These are phyloP conservation scores for Neofusicoccum kwambonambiense DNA, from an alignment of 2,329 filamentous ascomycete genomes.

Conservation along the genomic window DNA sequence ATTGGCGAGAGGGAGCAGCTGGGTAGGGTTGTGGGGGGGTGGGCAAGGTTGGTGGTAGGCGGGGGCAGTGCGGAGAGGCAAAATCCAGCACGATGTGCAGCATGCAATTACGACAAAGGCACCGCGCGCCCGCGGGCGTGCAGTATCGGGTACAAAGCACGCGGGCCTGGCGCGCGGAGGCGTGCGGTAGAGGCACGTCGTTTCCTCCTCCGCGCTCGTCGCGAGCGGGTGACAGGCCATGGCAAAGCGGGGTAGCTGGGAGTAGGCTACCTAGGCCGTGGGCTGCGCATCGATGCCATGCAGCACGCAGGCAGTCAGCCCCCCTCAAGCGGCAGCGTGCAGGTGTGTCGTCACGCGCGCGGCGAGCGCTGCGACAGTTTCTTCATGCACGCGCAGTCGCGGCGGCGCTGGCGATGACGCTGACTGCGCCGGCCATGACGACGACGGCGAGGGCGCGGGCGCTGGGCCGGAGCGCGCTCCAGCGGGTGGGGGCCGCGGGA, in stretches of 20 bases:
- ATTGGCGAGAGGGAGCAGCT: background rate
- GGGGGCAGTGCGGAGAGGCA: conserved; percentile 13
- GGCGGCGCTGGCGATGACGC: background rate
- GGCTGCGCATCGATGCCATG: conserved; percentile 11
- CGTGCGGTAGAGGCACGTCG: conserved; percentile 3
- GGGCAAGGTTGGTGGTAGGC: conserved; percentile 10
- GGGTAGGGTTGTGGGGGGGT: conserved; percentile 2
- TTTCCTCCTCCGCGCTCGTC: background rate
- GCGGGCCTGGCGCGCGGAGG: background rate
- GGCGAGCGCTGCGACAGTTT: background rate
- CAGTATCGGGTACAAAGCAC: background rate
- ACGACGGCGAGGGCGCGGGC: background rate
- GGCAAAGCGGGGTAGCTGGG: conserved; percentile 15
- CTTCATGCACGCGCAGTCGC: background rate
- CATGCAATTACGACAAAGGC: background rate
- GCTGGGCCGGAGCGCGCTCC: background rate
- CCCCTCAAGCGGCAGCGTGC: conserved; percentile 13
- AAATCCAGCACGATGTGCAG: background rate
- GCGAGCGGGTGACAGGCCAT: background rate
- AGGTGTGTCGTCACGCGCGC: conserved; percentile 7
- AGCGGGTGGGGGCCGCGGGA: background rate
- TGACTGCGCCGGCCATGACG: conserved; percentile 6
- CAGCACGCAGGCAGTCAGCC: conserved; percentile 15
- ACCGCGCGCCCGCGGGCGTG: background rate
- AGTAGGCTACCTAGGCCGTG: background rate